A percentile compares a stretch with the other conserved stretches of the same genome.
These are phyloP conservation scores for Phytophthora citrophthora DNA, from an alignment of 352 stramenopile species.

Conservation along the genomic window DNA sequence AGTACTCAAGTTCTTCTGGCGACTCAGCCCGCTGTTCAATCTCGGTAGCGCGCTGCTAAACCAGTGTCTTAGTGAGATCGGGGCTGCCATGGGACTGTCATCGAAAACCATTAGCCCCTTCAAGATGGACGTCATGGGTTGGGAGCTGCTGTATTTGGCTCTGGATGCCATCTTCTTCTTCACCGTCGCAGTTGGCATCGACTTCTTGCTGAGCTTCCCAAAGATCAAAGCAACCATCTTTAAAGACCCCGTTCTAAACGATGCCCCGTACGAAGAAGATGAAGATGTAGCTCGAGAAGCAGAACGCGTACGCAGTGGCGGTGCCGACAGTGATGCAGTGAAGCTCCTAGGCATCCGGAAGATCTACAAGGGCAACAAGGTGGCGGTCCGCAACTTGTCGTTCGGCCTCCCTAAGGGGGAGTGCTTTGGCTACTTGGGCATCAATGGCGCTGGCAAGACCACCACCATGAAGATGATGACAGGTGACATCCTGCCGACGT, in stretches of 20 bases:
- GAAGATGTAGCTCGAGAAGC: constrained; percentile 40
- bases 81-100: constrained; percentile 26
- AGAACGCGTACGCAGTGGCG: constrained; percentile 38
- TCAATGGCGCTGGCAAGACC: constrained; percentile 95
- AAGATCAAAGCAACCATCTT: constrained; percentile 33
- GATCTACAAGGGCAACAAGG: constrained; percentile 62
- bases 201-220: constrained; percentile 45
- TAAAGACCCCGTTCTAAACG: constrained; percentile 26
- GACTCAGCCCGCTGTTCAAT: constrained; percentile 63
- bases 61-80: constrained; percentile 40
- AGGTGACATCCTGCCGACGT: constrained; percentile 69
- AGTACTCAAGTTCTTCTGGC: constrained; percentile 77
- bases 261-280: constrained; percentile 44
- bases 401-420: constrained; percentile 86
- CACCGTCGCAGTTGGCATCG: constrained; percentile 34
- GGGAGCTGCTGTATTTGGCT: constrained; percentile 56
- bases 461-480: constrained; percentile 96
- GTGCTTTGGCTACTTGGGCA: constrained; percentile 94
- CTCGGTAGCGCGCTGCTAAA: constrained; percentile 51
- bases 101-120: constrained; percentile 51
- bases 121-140: constrained; percentile 57
- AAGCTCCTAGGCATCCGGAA: constrained; percentile 46
- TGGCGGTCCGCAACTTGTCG: constrained; percentile 75
- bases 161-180: constrained; percentile 32
- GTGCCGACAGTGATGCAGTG: constrained; percentile 38